phyloP scores from a whole-genome alignment of 2,329 filamentous ascomycete genomes.

The Neonectria sp. region DNA sequence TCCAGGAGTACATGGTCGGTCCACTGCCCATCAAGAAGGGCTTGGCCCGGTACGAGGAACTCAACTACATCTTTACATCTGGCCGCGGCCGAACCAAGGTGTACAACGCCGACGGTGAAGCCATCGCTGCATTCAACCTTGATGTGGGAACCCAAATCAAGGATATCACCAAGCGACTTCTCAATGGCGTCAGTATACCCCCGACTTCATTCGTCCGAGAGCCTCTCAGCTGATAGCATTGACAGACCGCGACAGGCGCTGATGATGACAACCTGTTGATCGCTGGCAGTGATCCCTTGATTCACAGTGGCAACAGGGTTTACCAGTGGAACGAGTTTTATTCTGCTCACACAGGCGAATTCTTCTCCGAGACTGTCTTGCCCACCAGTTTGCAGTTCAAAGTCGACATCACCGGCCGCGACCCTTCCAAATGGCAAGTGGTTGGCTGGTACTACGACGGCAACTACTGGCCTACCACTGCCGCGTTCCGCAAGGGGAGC shows the following conservation, averaged over 20 bases:
- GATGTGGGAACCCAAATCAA: slow-evolving; percentile 24
- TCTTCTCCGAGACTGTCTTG: slow-evolving; percentile 60
- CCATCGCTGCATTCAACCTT: slow-evolving; percentile 32
- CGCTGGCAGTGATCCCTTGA: slow-evolving; percentile 46
- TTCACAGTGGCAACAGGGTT: slow-evolving; percentile 58
- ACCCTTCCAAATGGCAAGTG: slow-evolving; percentile 65
- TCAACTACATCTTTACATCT: slow-evolving; percentile 59
- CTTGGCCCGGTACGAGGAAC: slow-evolving; percentile 55
- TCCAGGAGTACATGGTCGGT: slow-evolving; percentile 63
- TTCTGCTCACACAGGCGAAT: slow-evolving; percentile 50
- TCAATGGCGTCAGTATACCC: slow-evolving; percentile 29
- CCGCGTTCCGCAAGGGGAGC: slow-evolving; percentile 39
- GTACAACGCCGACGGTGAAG: slow-evolving; percentile 42
- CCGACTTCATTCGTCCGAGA: accelerated
- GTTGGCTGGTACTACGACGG: slow-evolving; percentile 69
- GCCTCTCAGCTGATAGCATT: background rate
- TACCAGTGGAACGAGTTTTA: slow-evolving; percentile 65
- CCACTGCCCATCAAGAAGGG: slow-evolving; percentile 43
- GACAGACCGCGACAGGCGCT: slow-evolving; percentile 32
- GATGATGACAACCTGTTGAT: slow-evolving; percentile 31
- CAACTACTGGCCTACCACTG: slow-evolving; percentile 66
- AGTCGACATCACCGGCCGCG: slow-evolving; percentile 65
- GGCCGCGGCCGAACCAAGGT: slow-evolving; percentile 39
- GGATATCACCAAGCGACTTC: slow-evolving; percentile 32
- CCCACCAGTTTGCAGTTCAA: slow-evolving; percentile 62